These are phyloP conservation scores for Penicillium cinerascens DNA, from an alignment of 495 filamentous ascomycete genomes.

Conservation along the genomic window DNA sequence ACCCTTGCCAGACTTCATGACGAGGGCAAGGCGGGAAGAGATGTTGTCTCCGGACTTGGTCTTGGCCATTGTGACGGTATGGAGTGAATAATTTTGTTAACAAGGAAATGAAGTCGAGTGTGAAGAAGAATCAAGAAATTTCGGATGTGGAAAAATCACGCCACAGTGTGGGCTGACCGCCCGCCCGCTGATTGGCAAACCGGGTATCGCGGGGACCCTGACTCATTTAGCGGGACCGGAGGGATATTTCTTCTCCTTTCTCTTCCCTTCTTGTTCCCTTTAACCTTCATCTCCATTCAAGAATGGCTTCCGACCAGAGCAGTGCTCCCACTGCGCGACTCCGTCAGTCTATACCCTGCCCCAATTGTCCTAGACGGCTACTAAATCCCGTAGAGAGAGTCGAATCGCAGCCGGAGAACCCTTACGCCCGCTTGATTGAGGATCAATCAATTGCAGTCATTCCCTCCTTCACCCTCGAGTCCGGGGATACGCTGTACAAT, in stretches of 20 bases:
- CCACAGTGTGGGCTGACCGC: conserved; percentile 9
- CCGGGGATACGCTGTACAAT: conserved; percentile 80
- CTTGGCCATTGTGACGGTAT: conserved; percentile 56
- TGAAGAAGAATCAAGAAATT: too few species aligned
- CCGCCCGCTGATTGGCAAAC: not conserved
- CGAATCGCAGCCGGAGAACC: conserved; percentile 80
- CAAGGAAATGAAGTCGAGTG: conserved; percentile 1
- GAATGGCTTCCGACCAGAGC: conserved; percentile 31
- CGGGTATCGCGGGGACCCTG: conserved; percentile 12
- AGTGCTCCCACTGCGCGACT: conserved; percentile 22
- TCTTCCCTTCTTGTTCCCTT: conserved; percentile 2
- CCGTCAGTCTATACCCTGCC: conserved; percentile 42
- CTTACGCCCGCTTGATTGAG: conserved; percentile 79
- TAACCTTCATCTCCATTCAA: conserved; percentile 7
- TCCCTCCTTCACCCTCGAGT: conserved; percentile 90
- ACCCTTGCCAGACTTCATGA: conserved; percentile 93
- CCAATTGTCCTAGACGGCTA: conserved; percentile 33
- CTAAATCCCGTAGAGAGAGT: conserved; percentile 66
- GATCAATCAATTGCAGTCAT: conserved; percentile 82
- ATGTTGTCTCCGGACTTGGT: conserved; percentile 91
- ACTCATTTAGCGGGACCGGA: conserved; percentile 12
- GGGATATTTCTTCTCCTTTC: conserved; percentile 8
- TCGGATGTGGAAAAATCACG: too few species aligned
- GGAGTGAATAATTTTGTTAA: conserved; percentile 7
- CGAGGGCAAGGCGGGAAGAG: conserved; percentile 85